phyloP scores from a whole-genome alignment of 495 filamentous ascomycete species.

The Melanomma pulvis-pyrius region DNA sequence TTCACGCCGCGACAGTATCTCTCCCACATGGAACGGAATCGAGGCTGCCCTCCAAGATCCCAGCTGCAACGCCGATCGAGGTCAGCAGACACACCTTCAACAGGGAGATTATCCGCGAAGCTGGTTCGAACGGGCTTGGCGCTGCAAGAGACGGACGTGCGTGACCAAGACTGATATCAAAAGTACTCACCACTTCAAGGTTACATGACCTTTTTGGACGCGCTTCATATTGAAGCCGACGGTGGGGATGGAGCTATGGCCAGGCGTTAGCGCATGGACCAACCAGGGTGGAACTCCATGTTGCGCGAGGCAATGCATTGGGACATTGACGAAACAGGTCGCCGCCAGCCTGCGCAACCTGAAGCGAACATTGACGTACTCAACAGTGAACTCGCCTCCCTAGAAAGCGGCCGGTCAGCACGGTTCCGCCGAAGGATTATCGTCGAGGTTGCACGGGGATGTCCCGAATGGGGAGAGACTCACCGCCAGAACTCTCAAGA shows the following conservation, averaged over 20 bases:
- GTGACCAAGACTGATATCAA: slow-evolving; percentile 27
- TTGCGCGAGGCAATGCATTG: slow-evolving; percentile 18
- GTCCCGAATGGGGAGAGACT: slow-evolving; percentile 46
- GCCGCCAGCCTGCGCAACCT: slow-evolving; percentile 22
- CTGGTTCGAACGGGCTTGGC: slow-evolving; percentile 27
- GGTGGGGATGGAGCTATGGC: slow-evolving; percentile 88
- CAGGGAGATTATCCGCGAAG: slow-evolving; percentile 22
- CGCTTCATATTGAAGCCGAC: slow-evolving; percentile 99
- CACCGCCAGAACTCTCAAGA: slow-evolving; percentile 93
- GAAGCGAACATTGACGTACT: slow-evolving; percentile 66
- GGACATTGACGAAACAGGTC: slow-evolving; percentile 25
- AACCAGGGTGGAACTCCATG: slow-evolving; percentile 11
- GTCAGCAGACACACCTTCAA: slow-evolving; percentile 31
- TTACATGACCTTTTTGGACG: slow-evolving; percentile 97
- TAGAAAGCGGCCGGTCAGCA: slow-evolving; percentile 51
- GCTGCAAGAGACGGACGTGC: slow-evolving; percentile 20
- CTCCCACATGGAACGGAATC: slow-evolving; percentile 99
- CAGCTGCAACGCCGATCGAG: slow-evolving; percentile 58
- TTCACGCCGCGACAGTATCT: slow-evolving; percentile 96
- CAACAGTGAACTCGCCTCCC: slow-evolving; percentile 98
- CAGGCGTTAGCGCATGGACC: slow-evolving; percentile 41
- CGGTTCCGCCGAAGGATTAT: slow-evolving; percentile 14
- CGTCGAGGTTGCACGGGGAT: slow-evolving; percentile 31
- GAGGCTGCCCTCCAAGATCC: slow-evolving; percentile 96
- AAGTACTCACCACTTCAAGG: slow-evolving; percentile 80